Evolutionary conservation across 352 stramenopile species (phyloP).

Genomic region (Phytophthora idaei): DNA sequence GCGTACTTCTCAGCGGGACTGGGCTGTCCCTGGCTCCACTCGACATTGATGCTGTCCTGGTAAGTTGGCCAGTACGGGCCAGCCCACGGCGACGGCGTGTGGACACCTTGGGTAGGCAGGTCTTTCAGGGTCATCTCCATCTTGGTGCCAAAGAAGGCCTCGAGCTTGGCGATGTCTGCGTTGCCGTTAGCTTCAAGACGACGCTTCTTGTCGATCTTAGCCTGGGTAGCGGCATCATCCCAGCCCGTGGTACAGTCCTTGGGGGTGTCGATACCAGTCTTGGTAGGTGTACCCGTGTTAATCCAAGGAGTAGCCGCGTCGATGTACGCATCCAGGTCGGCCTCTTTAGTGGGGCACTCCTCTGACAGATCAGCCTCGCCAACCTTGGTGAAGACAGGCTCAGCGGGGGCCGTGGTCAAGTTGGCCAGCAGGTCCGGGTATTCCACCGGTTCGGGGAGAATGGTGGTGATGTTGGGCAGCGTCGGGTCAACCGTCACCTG

Average conservation of each 20-base stretch:
- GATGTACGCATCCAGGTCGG: slow-evolving; percentile 20
- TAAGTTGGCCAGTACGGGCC: slow-evolving; percentile 60
- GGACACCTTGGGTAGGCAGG: slow-evolving; percentile 16
- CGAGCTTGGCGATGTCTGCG: slow-evolving; percentile 30
- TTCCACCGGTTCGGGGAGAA: slow-evolving; percentile 23
- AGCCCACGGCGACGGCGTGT: slow-evolving; percentile 27
- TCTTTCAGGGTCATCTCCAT: slow-evolving; percentile 34
- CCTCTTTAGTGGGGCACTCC: slow-evolving; percentile 9
- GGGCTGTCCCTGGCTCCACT: slow-evolving; percentile 33
- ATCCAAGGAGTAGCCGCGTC: slow-evolving; percentile 1
- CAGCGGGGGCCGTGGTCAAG: slow-evolving; percentile 15
- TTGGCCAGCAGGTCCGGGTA: slow-evolving; percentile 33
- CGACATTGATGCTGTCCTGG: slow-evolving; percentile 66
- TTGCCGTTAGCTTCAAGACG: slow-evolving; percentile 29
- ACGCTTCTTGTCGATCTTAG: slow-evolving; percentile 25
- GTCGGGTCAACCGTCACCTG: slow-evolving; percentile 28
- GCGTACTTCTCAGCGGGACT: slow-evolving; percentile 58
- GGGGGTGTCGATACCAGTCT: slow-evolving; percentile 11
- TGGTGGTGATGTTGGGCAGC: slow-evolving; percentile 27
- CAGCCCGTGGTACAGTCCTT: slow-evolving; percentile 37
- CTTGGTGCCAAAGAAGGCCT: slow-evolving; percentile 27
- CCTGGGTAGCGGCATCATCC: slow-evolving; percentile 13
- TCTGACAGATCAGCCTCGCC: slow-evolving; percentile 18
- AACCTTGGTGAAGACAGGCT: slow-evolving; percentile 20
- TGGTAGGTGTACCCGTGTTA: background rate